Conservation (phyloP, 2,329 filamentous ascomycete genomes). For the Colletotrichum cuscutae region DNA sequence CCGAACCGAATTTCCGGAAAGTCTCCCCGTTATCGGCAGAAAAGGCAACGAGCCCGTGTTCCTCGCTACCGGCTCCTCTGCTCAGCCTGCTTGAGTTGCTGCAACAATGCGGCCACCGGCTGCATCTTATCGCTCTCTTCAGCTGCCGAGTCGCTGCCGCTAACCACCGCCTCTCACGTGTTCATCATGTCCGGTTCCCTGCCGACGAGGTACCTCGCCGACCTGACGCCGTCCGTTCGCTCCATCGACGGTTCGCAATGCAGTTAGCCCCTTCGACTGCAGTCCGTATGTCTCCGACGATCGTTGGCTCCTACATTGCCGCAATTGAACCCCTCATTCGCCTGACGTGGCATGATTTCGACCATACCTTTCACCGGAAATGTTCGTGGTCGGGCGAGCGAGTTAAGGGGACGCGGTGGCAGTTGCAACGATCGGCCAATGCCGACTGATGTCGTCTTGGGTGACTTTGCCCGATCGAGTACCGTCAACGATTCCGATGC, state of each 20-base stretch:
- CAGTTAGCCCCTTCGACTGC: slow-evolving; percentile 16
- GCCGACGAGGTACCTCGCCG: slow-evolving; percentile 10
- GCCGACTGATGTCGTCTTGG: neutral
- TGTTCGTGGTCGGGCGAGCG: slow-evolving; percentile 3
- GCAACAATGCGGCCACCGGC: slow-evolving; percentile 21
- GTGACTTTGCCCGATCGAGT: slow-evolving; percentile 2
- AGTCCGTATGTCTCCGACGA: neutral
- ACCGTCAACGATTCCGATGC: neutral
- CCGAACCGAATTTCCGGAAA: neutral
- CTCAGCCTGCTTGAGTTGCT: slow-evolving; percentile 23
- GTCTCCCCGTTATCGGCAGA: neutral
- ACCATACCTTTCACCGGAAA: slow-evolving; percentile 35
- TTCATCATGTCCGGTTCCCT: slow-evolving; percentile 8
- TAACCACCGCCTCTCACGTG: slow-evolving; percentile 15
- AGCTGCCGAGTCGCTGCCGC: slow-evolving; percentile 1
- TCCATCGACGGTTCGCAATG: slow-evolving; percentile 9
- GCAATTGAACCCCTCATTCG: neutral
- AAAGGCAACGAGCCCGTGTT: neutral
- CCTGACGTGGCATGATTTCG: slow-evolving; percentile 30
- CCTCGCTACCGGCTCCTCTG: neutral
- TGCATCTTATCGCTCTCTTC: slow-evolving; percentile 20
- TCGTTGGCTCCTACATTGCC: neutral
- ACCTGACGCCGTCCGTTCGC: neutral
- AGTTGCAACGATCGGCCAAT: neutral
- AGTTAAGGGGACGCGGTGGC: neutral